Conservation (phyloP, 192 early-diverging fungal genomes). For the Backusella australiensis region DNA sequence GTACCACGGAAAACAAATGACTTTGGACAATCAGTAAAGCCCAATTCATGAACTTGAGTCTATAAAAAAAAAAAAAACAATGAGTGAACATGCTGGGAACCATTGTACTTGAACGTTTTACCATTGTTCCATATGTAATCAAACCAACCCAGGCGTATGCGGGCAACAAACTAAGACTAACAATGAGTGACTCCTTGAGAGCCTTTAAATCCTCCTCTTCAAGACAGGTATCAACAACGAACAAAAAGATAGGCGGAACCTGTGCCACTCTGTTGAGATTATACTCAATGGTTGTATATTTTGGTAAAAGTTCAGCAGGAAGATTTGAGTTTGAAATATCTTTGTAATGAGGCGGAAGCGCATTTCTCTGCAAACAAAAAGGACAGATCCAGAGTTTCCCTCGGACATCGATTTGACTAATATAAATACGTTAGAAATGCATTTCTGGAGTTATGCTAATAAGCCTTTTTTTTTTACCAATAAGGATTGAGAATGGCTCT, state of each 20-base stretch:
- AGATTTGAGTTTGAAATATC: slow-evolving; percentile 92
- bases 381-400: slow-evolving; percentile 98
- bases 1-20: slow-evolving; percentile 96
- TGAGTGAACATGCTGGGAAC: not conserved
- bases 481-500: slow-evolving; percentile 96
- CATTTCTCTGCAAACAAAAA: slow-evolving; percentile 96
- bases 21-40: slow-evolving; percentile 94
- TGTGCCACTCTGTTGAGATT: slow-evolving; percentile 81
- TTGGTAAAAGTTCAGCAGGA: slow-evolving; percentile 87
- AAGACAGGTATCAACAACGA: slow-evolving; percentile 95
- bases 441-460: not conserved
- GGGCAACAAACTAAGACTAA: slow-evolving; percentile 90
- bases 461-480: slow-evolving; percentile 57
- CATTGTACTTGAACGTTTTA: slow-evolving; percentile 29
- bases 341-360: slow-evolving; percentile 95
- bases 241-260: slow-evolving; percentile 93
- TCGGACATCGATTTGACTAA: slow-evolving; percentile 93
- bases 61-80: slow-evolving; percentile 5
- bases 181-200: slow-evolving; percentile 89
- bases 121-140: slow-evolving; percentile 98
- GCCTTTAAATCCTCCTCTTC: slow-evolving; percentile 95
- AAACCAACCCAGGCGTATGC: slow-evolving; percentile 90
- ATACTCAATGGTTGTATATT: slow-evolving; percentile 97
- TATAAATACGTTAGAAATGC: not conserved
- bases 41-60: slow-evolving; percentile 96